Evolutionary conservation across 1,284 basidiomycete species (phyloP).

Genomic region (Irpex sp.): DNA sequence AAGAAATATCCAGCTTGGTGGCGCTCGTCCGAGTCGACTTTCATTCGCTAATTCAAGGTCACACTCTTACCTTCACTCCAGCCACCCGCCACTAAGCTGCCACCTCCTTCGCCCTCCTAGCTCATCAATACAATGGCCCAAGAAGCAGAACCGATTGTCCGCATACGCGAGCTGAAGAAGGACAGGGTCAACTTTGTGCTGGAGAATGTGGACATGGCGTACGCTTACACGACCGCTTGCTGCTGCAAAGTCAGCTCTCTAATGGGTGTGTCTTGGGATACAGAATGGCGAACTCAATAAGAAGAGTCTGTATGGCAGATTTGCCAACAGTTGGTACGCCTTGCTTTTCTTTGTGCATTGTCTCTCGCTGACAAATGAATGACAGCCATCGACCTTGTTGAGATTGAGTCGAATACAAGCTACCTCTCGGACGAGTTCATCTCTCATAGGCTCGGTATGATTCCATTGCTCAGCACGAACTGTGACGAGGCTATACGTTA

Average conservation of each 20-base stretch:
- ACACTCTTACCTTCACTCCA: no score
- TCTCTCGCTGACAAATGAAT: neutral
- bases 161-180: conserved; percentile 75
- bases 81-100: no score
- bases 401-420: conserved; percentile 88
- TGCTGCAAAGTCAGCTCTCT: neutral
- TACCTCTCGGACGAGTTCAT: conserved; percentile 98
- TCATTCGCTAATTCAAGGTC: no score
- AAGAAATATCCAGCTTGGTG: no score
- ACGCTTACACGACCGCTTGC: conserved; percentile 25
- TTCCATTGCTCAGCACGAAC: conserved; percentile 84
- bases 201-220: conserved; percentile 92
- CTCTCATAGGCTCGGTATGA: conserved; percentile 92
- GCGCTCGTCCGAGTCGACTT: no score
- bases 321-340: conserved; percentile 87
- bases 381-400: conserved; percentile 94
- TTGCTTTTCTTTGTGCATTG: neutral
- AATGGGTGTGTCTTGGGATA: neutral
- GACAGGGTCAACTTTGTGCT: conserved; percentile 86
- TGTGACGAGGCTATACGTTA: conserved; percentile 86
- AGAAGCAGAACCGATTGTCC: conserved; percentile 55
- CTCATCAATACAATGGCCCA: conserved; percentile 7
- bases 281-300: conserved; percentile 85
- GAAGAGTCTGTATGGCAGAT: conserved; percentile 93
- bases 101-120: no score